Percentiles rank a stretch among this genome's conserved stretches.
These are phyloP conservation scores for Verticillium albo-atrum DNA, from an alignment of 2,329 filamentous ascomycete genomes.

Conservation along the genomic window DNA sequence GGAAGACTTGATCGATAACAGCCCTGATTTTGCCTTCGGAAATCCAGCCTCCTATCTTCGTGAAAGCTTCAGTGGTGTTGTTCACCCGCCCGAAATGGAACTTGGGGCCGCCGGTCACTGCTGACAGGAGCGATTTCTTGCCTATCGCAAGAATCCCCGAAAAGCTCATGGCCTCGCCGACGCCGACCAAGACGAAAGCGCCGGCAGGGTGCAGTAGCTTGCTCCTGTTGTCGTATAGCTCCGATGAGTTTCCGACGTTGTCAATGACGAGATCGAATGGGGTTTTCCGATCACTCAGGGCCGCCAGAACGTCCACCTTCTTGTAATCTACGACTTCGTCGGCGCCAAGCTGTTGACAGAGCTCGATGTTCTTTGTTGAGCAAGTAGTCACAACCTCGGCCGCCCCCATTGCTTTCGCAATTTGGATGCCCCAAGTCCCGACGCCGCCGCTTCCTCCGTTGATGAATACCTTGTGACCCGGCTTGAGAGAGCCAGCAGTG, in stretches of 20 bases:
- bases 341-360: conserved; percentile 28
- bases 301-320: conserved; percentile 7
- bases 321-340: conserved; percentile 31
- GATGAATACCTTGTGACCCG: conserved; percentile 20
- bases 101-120: background rate
- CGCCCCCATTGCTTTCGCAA: conserved; percentile 26
- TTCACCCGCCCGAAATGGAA: conserved; percentile 9
- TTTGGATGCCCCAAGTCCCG: conserved; percentile 30
- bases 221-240: conserved; percentile 12
- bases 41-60: conserved; percentile 17
- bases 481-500: conserved; percentile 1
- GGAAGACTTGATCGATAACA: conserved; percentile 15
- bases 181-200: conserved; percentile 61
- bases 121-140: background rate
- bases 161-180: conserved; percentile 7
- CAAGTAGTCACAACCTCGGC: conserved; percentile 27
- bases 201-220: conserved; percentile 47
- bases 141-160: background rate
- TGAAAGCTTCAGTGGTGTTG: conserved; percentile 4
- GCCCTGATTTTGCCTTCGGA: conserved; percentile 17
- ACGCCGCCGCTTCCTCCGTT: conserved; percentile 28
- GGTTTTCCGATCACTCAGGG: conserved; percentile 10
- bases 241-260: conserved; percentile 14
- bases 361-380: conserved; percentile 26
- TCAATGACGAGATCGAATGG: conserved; percentile 22